A percentile compares a stretch with the other conserved stretches of the same genome.
Evolutionary conservation across 164 flowering plant species (phyloP).

Genomic region (Magnolia sinica): DNA sequence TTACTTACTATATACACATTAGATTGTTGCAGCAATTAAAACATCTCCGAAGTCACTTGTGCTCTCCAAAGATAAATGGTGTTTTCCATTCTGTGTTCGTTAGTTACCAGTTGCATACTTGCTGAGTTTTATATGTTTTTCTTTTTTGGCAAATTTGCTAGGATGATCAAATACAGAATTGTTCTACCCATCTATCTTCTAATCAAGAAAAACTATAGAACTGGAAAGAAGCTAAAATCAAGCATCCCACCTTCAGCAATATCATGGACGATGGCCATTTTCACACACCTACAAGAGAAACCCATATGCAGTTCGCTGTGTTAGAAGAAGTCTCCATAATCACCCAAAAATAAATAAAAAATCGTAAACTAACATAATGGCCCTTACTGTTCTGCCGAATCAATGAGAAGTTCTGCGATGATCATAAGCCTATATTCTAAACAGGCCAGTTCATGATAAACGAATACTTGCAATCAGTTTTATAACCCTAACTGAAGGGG

Average conservation of each 20-base stretch:
- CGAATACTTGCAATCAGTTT: background rate
- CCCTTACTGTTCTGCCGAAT: background rate
- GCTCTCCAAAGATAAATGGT: background rate
- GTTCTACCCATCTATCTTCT: background rate
- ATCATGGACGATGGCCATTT: slow-evolving; percentile 97
- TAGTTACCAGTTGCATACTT: background rate
- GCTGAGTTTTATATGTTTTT: background rate
- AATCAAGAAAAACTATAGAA: background rate
- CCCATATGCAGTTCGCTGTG: background rate
- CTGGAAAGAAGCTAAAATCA: background rate
- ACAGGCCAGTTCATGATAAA: background rate
- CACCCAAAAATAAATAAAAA: background rate
- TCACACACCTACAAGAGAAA: slow-evolving; percentile 60
- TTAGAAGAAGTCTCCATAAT: background rate
- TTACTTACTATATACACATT: too few relatives aligned
- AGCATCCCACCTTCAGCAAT: slow-evolving; percentile 80
- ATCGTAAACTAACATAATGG: background rate
- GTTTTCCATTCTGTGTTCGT: background rate
- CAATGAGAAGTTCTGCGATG: background rate
- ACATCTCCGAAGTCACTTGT: background rate
- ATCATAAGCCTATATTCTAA: background rate
- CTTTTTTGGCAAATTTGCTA: too few relatives aligned
- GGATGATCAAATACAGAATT: background rate
- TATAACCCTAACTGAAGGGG: background rate
- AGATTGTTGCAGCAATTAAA: background rate